phyloP scores from a whole-genome alignment of 2,329 filamentous ascomycete genomes.

The Eurotiales sp. region DNA sequence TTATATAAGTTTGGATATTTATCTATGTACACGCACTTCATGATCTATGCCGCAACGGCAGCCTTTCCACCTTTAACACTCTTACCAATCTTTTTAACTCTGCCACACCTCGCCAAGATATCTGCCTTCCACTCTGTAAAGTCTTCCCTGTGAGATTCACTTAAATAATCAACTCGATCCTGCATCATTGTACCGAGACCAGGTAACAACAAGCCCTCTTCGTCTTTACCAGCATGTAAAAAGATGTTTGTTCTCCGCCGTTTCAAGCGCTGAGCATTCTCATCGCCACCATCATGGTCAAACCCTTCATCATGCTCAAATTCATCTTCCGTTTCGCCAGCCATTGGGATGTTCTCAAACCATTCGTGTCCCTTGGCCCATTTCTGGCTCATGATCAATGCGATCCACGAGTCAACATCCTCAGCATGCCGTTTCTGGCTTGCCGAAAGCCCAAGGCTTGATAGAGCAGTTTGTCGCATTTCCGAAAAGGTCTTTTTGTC shows the following conservation, averaged over 20 bases:
- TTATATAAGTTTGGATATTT: background rate
- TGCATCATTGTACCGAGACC: constrained; percentile 52
- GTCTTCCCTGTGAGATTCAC: constrained; percentile 40
- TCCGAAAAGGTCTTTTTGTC: constrained; percentile 41
- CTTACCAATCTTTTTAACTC: constrained; percentile 23
- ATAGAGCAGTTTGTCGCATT: constrained; percentile 37
- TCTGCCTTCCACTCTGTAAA: constrained; percentile 42
- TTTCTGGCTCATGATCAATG: constrained; percentile 48
- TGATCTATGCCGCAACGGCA: background rate
- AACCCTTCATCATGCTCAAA: constrained; percentile 20
- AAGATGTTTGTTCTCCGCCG: constrained; percentile 23
- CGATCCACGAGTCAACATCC: constrained; percentile 61
- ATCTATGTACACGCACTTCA: background rate
- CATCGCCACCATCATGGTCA: constrained; percentile 28
- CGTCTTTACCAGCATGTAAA: constrained; percentile 13
- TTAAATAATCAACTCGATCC: constrained; percentile 45
- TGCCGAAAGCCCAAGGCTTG: constrained; percentile 35
- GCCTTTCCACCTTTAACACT: background rate
- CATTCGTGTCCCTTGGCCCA: constrained; percentile 61
- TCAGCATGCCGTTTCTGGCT: constrained; percentile 39
- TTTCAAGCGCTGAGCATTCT: constrained; percentile 19
- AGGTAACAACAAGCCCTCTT: constrained; percentile 39
- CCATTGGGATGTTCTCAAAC: constrained; percentile 57
- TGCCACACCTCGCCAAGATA: constrained; percentile 36
- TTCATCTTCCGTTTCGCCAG: constrained; percentile 32